These are phyloP conservation scores for Volvox africanus DNA, from an alignment of 139 green algal genomes.

Conservation along the genomic window DNA sequence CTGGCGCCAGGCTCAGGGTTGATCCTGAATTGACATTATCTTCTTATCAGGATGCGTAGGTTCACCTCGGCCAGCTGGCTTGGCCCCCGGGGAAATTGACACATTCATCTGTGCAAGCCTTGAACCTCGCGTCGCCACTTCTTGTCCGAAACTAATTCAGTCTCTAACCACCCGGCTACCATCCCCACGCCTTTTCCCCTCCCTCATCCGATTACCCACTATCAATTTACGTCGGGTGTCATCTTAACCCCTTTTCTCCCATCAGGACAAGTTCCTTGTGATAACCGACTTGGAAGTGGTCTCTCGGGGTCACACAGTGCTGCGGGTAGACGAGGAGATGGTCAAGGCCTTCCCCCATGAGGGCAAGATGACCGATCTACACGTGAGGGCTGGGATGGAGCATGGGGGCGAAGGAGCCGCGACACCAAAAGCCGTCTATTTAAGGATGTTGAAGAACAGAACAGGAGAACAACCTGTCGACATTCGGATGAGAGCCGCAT, in stretches of 20 bases:
- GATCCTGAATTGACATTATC: too few species aligned
- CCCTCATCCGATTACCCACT: not conserved
- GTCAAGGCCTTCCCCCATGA: not conserved
- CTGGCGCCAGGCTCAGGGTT: too few species aligned
- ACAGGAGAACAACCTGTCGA: not conserved
- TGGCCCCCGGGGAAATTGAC: not conserved
- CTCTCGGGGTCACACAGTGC: not conserved
- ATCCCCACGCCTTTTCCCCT: not conserved
- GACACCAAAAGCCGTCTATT: not conserved
- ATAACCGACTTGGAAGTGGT: constrained; percentile 11
- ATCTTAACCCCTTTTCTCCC: not conserved
- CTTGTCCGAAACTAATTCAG: not conserved
- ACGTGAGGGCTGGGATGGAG: not conserved
- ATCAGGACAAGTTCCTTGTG: constrained; percentile 27
- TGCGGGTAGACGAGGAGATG: constrained; percentile 20
- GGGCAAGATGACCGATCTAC: constrained; percentile 44
- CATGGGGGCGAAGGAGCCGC: not conserved
- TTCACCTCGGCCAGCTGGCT: not conserved
- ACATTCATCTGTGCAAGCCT: not conserved
- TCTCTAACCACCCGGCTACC: not conserved
- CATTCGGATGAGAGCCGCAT: too few species aligned
- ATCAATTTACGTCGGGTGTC: not conserved
- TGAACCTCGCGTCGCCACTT: not conserved
- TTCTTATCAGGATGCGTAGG: too few species aligned
- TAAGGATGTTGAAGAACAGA: not conserved